phyloP scores from a whole-genome alignment of 371 early-diverging fungal species.

The Actinomortierella wolfii region DNA sequence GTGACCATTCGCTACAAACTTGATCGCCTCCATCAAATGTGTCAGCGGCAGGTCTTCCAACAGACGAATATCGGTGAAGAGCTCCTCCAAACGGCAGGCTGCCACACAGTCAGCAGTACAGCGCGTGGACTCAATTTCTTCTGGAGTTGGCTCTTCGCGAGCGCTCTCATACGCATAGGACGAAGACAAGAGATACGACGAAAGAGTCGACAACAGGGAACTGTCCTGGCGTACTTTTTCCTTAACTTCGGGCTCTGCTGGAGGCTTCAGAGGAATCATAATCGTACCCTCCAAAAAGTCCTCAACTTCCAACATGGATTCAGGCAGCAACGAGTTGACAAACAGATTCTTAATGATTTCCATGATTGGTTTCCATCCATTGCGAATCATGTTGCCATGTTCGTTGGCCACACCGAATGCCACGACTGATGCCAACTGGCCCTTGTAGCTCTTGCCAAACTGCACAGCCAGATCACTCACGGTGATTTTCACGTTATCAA shows the following conservation, averaged over 20 bases:
- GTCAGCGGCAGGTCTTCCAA: conserved; percentile 68
- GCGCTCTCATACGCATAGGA: conserved; percentile 60
- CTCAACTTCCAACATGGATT: conserved; percentile 70
- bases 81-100: conserved; percentile 73
- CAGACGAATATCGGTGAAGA: conserved; percentile 74
- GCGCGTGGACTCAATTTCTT: conserved; percentile 75
- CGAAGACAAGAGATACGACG: conserved; percentile 77
- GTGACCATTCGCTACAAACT: conserved; percentile 43
- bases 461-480: conserved; percentile 76
- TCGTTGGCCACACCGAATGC: conserved; percentile 79
- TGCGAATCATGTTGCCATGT: conserved; percentile 71
- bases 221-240: conserved; percentile 63
- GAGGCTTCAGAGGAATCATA: conserved; percentile 69
- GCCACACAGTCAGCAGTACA: conserved; percentile 73
- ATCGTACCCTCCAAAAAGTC: conserved; percentile 76
- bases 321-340: conserved; percentile 68
- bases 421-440: conserved; percentile 87
- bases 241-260: conserved; percentile 49
- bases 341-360: conserved; percentile 82
- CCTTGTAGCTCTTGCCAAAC: conserved; percentile 87
- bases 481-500: conserved; percentile 67
- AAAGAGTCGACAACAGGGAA: conserved; percentile 78
- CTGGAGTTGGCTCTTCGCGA: conserved; percentile 70
- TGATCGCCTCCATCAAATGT: conserved; percentile 62
- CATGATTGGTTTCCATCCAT: conserved; percentile 77